Conservation (phyloP, 2,329 filamentous ascomycete species). For the Penicillium verrucosum region DNA sequence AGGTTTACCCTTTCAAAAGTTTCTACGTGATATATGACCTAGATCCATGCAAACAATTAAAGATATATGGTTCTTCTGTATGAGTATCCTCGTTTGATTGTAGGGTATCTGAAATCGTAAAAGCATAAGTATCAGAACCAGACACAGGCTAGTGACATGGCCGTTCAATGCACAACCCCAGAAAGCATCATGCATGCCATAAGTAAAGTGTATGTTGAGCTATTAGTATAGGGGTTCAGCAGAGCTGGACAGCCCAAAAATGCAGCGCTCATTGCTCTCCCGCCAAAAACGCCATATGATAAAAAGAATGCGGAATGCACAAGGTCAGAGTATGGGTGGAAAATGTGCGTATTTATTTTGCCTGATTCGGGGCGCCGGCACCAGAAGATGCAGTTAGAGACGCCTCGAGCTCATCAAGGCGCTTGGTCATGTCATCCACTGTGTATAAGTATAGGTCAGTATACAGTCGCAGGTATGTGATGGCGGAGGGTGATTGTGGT, state of each 20-base stretch:
- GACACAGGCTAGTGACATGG: not conserved
- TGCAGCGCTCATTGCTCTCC: not conserved
- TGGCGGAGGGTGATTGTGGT: not conserved
- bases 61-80: not conserved
- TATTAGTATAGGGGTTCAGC: not conserved
- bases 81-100: slow-evolving; percentile 1
- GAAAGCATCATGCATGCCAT: not conserved
- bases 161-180: not conserved
- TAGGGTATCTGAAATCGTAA: slow-evolving; percentile 22
- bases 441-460: not conserved
- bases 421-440: slow-evolving; percentile 94
- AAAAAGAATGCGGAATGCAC: not conserved
- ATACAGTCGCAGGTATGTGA: not conserved
- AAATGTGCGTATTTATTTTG: slow-evolving; percentile 9
- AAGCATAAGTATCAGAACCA: slow-evolving; percentile 2
- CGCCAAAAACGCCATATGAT: slow-evolving; percentile 4
- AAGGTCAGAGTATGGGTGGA: not conserved
- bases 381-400: slow-evolving; percentile 60
- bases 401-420: slow-evolving; percentile 78
- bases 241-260: not conserved
- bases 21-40: not conserved
- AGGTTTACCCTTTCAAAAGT: not conserved
- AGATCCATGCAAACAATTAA: not conserved
- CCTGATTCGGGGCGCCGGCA: slow-evolving; percentile 18
- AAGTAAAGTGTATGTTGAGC: not conserved